Percentiles rank a stretch among this genome's conserved stretches.
phyloP scores from a whole-genome alignment of 2,329 filamentous ascomycete genomes.

The Blumeria graminis region DNA sequence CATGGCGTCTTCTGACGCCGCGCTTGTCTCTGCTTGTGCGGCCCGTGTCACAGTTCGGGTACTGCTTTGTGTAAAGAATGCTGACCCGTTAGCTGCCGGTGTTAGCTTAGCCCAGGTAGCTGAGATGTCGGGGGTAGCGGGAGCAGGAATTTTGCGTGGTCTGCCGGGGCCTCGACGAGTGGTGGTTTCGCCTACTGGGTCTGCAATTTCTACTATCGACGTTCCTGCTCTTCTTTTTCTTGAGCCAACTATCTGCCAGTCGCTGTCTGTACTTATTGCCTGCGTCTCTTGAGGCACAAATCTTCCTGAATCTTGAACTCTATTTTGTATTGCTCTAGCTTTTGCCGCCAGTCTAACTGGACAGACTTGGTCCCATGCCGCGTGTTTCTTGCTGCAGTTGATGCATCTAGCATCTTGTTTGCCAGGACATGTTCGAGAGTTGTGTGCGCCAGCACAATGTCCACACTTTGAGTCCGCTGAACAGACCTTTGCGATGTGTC shows the following conservation, averaged over 20 bases:
- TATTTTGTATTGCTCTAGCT: neutral
- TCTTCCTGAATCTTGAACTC: neutral
- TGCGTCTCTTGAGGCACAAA: neutral
- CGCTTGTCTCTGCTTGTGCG: neutral
- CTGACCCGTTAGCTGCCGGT: neutral
- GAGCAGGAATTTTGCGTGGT: neutral
- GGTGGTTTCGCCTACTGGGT: neutral
- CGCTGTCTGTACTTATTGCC: neutral
- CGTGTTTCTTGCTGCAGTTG: neutral
- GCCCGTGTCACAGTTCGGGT: neutral
- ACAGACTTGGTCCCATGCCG: neutral
- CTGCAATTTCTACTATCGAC: neutral
- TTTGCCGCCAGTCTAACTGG: neutral
- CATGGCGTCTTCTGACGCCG: neutral
- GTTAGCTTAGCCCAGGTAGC: no score
- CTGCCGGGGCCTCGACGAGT: neutral
- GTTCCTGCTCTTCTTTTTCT: neutral
- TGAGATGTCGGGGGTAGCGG: neutral
- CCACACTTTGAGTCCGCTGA: neutral
- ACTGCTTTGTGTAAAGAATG: neutral
- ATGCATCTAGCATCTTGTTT: neutral
- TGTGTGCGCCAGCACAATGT: neutral
- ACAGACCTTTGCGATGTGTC: neutral
- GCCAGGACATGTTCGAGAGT: neutral
- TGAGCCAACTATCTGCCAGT: neutral